Base-by-base conservation (phyloP, 2,329 filamentous ascomycete genomes). In the Aureobasidium subglaciale region DNA sequence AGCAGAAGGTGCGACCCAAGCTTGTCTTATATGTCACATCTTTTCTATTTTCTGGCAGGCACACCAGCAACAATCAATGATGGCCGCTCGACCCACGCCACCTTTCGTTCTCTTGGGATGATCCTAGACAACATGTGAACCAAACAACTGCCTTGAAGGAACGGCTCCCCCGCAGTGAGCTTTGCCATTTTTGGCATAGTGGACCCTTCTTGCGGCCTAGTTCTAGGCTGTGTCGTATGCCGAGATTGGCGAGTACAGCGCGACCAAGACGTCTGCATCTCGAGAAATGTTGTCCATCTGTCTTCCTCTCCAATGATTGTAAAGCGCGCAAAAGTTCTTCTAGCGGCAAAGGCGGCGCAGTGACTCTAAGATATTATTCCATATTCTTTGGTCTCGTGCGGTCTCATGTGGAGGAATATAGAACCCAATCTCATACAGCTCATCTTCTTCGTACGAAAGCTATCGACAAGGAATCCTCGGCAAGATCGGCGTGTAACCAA, bases 11-110 rank as follows among this genome's bases (percentile, higher is more conserved):
- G 37, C 37, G 49, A 53, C 48, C 34, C 5, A 20, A 40, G 37
- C 37, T 42, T 16, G 13, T 53, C 37, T 53, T 53, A 42, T 53
- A 53, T 53, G 37, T 53, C 34, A 34, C 48, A 52, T 40, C 46
- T 18, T 30, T 13, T 30, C 34, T 40, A 7, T 11, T 40, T n/a
- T 25, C 48, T 30, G 48, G 35, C 48, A 52, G 24, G 48, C 48
- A 52, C 34, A 52, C 48, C 48, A 52, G 48, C 48, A 52, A 52
- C 48, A 52, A 52, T 52, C 48, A 37, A 10, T 29, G 37, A 40
- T 22, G n/a, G 34, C 34, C n/a, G 34, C 34, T 38, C 32, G 32
- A 38, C 15, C 32, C 48, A 52, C 48, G 48, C 48, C 48, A 52
- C 48, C 25, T 29, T 30, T 20, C 10, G 16, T 20, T n/a, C 35